Conservation (phyloP, 2,329 filamentous ascomycete genomes). For the Hypoxylon rubiginosum region DNA sequence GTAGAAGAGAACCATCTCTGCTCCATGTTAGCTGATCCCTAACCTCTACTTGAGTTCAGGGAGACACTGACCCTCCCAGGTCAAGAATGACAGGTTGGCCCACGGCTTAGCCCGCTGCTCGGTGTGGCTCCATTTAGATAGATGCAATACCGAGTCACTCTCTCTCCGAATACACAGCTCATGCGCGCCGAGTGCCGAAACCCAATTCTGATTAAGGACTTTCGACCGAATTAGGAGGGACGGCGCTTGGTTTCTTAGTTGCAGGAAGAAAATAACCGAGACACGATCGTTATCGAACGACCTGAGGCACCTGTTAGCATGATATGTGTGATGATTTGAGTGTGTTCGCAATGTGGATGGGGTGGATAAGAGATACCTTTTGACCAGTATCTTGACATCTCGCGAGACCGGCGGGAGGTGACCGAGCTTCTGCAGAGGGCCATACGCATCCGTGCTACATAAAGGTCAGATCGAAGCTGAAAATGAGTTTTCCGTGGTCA, state of each 20-base stretch:
- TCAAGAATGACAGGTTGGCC: slow-evolving; percentile 69
- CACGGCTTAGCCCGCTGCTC: slow-evolving; percentile 63
- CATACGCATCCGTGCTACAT: slow-evolving; percentile 46
- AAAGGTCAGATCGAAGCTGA: slow-evolving; percentile 11
- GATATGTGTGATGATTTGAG: background rate
- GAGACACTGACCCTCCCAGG: slow-evolving; percentile 68
- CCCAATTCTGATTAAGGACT: slow-evolving; percentile 58
- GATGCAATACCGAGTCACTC: slow-evolving; percentile 60
- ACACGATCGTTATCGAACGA: slow-evolving; percentile 69
- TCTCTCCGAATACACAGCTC: slow-evolving; percentile 67
- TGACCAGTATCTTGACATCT: slow-evolving; percentile 66
- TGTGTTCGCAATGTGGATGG: background rate
- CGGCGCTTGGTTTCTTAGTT: slow-evolving; percentile 58
- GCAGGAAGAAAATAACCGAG: slow-evolving; percentile 66
- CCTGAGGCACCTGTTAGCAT: slow-evolving; percentile 44
- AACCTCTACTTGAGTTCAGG: background rate
- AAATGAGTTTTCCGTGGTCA: background rate
- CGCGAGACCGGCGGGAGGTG: slow-evolving; percentile 59
- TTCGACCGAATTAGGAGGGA: slow-evolving; percentile 63
- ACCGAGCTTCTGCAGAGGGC: slow-evolving; percentile 55
- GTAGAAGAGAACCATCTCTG: slow-evolving; percentile 72
- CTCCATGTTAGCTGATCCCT: slow-evolving; percentile 29
- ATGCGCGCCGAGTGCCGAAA: slow-evolving; percentile 66
- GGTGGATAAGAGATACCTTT: slow-evolving; percentile 58
- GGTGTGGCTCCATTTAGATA: slow-evolving; percentile 65